Evolutionary conservation across 2,329 filamentous ascomycete species (phyloP), one percentile per base, ranked within the genome.

Genomic region (Aspergillus costaricaensis): DNA sequence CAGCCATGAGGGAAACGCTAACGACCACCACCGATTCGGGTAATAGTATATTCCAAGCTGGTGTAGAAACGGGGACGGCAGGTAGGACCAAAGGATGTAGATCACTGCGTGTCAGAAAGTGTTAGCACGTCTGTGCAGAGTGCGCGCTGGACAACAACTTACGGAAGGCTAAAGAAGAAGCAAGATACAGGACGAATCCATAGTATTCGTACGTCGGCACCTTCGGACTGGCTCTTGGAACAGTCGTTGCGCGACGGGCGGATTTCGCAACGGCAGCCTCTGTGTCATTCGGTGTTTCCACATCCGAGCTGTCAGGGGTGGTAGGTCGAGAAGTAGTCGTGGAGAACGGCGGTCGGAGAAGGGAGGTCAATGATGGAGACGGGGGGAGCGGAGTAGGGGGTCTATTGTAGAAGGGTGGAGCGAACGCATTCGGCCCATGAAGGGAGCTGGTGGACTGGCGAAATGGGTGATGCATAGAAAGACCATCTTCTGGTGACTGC

Each of bases 181-280:
- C 91, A 41, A 99, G 85, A 80, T 99, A 98, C 53, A 99, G 85
- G 57, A 96, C 94, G 79, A 99, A 99, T 74, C 95, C 95, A 76
- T 98, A 98, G 85, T 98, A 99, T 75, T 99, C 95, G 80, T 99
- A 98, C 0, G 95, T 99, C n/a, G 95, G 95, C 2, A 99, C 93
- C 74, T 95, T 92, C 1, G 95, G 95, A 57, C 89, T 89, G 1
- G 92, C 93, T 58, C 92, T 89, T 5, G 93, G 91, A 17, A 96
- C 86, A 2, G 85, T 88, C 63, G 82, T 85, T 62, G 80, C 85
- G 68, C 81, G 82, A 53, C 80, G 82, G 58, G 83, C 87, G 27
- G 84, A 87, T 72, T 79, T 83, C 27, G 88, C 83, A 39, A 90
- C 85, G 14, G 82, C 83, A 4, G 83, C 82, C 60, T 85, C 84